phyloP scores from a whole-genome alignment of 768 basidiomycete genomes.

The Amanita inopinata region DNA sequence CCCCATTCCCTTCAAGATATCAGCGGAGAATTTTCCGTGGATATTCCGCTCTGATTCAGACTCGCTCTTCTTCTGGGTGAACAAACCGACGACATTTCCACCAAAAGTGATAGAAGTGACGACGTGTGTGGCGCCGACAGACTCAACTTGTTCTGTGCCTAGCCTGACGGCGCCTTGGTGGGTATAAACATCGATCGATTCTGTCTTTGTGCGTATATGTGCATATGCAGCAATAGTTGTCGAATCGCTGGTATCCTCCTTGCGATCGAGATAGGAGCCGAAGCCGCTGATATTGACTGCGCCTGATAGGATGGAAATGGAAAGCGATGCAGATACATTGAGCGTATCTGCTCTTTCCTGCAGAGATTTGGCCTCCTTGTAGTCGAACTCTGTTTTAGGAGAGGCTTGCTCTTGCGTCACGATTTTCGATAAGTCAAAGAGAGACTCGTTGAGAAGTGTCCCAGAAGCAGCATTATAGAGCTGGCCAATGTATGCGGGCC shows the following conservation, averaged over 20 bases:
- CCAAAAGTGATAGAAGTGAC: slow-evolving; percentile 13
- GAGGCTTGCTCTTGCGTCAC: not conserved
- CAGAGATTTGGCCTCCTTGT: not conserved
- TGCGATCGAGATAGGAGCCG: slow-evolving; percentile 9
- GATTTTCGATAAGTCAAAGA: slow-evolving; percentile 2
- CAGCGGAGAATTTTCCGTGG: not conserved
- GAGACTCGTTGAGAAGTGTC: slow-evolving; percentile 1
- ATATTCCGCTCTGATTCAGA: not conserved
- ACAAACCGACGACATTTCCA: slow-evolving; percentile 11
- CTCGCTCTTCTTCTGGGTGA: slow-evolving; percentile 8
- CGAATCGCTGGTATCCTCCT: slow-evolving; percentile 9
- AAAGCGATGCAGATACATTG: slow-evolving; percentile 19
- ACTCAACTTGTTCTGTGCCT: not conserved
- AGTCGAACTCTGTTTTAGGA: not conserved
- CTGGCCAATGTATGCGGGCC: slow-evolving; percentile 1
- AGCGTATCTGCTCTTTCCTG: not conserved
- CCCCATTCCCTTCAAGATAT: slow-evolving; percentile 8
- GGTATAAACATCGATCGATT: slow-evolving; percentile 5
- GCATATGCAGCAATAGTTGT: slow-evolving; percentile 7
- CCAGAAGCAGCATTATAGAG: slow-evolving; percentile 1
- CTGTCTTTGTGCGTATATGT: slow-evolving; percentile 7
- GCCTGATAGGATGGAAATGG: slow-evolving; percentile 13
- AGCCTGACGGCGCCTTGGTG: slow-evolving; percentile 1
- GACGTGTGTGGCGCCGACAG: slow-evolving; percentile 12
- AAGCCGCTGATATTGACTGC: slow-evolving; percentile 5